Percentiles rank a stretch among this genome's conserved stretches.
phyloP scores from a whole-genome alignment of 2,329 filamentous ascomycete species.

The Aspergillus sp. region DNA sequence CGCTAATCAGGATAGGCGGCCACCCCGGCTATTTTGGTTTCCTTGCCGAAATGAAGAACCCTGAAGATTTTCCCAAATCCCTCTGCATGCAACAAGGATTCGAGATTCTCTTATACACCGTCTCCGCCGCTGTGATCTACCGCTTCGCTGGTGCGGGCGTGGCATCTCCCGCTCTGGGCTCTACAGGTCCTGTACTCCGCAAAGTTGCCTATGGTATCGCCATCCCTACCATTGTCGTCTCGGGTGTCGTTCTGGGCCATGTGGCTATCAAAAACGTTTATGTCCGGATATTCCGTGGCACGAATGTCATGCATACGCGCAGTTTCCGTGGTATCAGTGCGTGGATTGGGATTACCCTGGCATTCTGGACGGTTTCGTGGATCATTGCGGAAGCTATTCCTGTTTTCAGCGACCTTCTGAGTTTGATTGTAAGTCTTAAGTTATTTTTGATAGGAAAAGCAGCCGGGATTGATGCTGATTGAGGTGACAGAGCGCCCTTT shows the following conservation, averaged over 20 bases:
- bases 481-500: conserved; percentile 40
- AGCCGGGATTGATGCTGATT: neutral
- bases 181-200: conserved; percentile 46
- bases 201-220: conserved; percentile 61
- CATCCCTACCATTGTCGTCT: conserved; percentile 59
- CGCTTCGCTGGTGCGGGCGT: conserved; percentile 54
- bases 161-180: conserved; percentile 57
- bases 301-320: conserved; percentile 43
- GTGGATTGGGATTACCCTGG: conserved; percentile 51
- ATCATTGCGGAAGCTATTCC: conserved; percentile 62
- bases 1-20: conserved; percentile 30
- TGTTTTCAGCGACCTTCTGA: conserved; percentile 57
- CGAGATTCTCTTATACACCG: conserved; percentile 53
- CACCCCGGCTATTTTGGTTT: conserved; percentile 61
- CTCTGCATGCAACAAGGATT: conserved; percentile 51
- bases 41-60: conserved; percentile 54
- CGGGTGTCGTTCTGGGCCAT: conserved; percentile 59
- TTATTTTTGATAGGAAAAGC: neutral
- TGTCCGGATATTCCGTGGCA: conserved; percentile 53
- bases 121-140: conserved; percentile 60
- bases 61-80: conserved; percentile 52
- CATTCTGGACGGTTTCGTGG: conserved; percentile 53
- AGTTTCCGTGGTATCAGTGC: conserved; percentile 42
- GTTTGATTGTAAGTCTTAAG: conserved; percentile 40
- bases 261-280: conserved; percentile 60